Percentiles rank a stretch among this genome's conserved stretches.
Evolutionary conservation across 192 early-diverging fungal genomes (phyloP).

Genomic region (Allomyces arbusculus): DNA sequence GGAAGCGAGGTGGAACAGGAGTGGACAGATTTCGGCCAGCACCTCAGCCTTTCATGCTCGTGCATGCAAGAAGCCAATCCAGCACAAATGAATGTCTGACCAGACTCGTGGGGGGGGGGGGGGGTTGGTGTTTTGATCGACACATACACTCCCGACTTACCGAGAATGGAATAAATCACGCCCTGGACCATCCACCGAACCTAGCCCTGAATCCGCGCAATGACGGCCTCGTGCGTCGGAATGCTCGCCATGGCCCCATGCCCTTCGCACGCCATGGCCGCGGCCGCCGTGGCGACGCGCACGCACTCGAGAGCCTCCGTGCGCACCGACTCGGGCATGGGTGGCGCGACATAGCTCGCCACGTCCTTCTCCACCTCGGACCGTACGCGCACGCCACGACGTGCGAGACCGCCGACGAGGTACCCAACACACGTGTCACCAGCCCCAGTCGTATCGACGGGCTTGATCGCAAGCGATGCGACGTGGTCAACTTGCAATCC

Average conservation of each 20-base stretch:
- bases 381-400: not conserved
- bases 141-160: too few species aligned
- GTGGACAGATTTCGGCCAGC: too few species aligned
- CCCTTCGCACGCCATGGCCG: not conserved
- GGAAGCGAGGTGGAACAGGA: too few species aligned
- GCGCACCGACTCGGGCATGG: too few species aligned
- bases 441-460: not conserved
- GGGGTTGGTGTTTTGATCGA: too few species aligned
- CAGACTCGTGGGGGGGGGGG: too few species aligned
- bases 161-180: too few species aligned
- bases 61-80: too few species aligned
- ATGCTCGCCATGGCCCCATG: not conserved
- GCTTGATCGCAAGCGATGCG: not conserved
- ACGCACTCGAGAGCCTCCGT: not conserved
- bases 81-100: too few species aligned
- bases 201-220: too few species aligned
- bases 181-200: too few species aligned
- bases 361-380: not conserved
- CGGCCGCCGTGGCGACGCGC: not conserved
- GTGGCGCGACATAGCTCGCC: not conserved
- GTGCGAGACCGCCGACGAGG: not conserved
- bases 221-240: not conserved
- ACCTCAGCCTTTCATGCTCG: too few species aligned
- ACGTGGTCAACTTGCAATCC: not conserved
- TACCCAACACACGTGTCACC: not conserved